Percentiles rank a stretch among this genome's conserved stretches.
Evolutionary conservation across 75 land plant genomes (phyloP).

Genomic region (Pinus taeda): DNA sequence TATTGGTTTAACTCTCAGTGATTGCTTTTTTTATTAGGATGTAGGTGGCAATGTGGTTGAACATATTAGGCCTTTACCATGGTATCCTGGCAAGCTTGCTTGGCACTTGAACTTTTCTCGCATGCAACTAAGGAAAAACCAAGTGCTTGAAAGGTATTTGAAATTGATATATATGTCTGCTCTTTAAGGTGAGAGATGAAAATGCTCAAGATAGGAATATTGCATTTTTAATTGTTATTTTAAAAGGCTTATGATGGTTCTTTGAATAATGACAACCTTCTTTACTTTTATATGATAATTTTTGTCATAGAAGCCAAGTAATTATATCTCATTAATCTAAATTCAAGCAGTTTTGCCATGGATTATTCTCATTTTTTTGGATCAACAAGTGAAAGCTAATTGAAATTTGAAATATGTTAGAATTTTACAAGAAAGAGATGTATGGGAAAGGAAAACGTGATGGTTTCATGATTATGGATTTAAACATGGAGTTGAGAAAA

Average conservation of each 20-base stretch:
- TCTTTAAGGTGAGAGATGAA: too few species aligned
- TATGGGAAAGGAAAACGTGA: too few species aligned
- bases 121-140: constrained; percentile 86
- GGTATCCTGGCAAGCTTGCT: constrained; percentile 97
- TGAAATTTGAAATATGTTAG: too few species aligned
- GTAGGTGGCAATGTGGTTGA: constrained; percentile 51
- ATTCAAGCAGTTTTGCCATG: too few species aligned
- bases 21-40: constrained; percentile 19
- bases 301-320: not conserved
- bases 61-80: constrained; percentile 73
- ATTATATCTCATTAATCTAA: not conserved
- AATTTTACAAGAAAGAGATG: too few species aligned
- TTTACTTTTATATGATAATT: not conserved
- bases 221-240: not conserved
- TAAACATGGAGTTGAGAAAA: too few species aligned
- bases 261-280: not conserved
- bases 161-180: not conserved
- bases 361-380: too few species aligned
- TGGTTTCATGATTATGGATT: too few species aligned
- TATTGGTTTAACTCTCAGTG: constrained; percentile 6
- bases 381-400: too few species aligned
- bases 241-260: not conserved
- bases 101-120: constrained; percentile 96
- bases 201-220: not conserved
- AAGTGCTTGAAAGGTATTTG: constrained; percentile 78